phyloP scores from a whole-genome alignment of 441 rosid genomes.

The Adansonia rubrostipa region DNA sequence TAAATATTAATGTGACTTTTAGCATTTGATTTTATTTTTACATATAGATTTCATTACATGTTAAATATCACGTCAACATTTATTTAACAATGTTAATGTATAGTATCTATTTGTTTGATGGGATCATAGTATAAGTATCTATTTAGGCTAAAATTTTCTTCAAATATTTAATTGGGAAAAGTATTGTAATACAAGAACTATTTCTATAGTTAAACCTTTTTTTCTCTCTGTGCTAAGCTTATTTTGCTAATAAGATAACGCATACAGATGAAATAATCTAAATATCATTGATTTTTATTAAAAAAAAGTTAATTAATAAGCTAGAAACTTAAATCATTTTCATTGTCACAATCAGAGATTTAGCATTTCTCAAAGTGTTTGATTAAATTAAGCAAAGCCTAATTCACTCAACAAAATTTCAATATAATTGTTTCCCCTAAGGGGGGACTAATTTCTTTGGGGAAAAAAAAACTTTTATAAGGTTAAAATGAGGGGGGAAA shows the following conservation, averaged over 20 bases:
- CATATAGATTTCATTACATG: no score
- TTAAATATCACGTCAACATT: no score
- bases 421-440: neutral
- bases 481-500: neutral
- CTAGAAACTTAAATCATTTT: neutral
- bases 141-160: no score
- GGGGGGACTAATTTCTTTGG: neutral
- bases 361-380: neutral
- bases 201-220: no score
- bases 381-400: conserved; percentile 18
- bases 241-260: neutral
- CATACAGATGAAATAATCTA: neutral
- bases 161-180: no score
- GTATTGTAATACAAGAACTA: no score
- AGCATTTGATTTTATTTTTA: no score
- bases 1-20: no score
- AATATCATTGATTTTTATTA: conserved; percentile 5
- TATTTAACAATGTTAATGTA: no score
- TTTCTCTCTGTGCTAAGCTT: neutral
- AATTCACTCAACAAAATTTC: neutral
- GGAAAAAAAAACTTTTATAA: neutral
- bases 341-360: neutral
- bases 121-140: no score
- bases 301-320: conserved; percentile 5
- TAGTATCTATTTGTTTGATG: no score